A percentile compares a stretch with the other conserved stretches of the same genome.
These are phyloP conservation scores for Rosellinia necatrix DNA, from an alignment of 2,329 filamentous ascomycete genomes.

Conservation along the genomic window DNA sequence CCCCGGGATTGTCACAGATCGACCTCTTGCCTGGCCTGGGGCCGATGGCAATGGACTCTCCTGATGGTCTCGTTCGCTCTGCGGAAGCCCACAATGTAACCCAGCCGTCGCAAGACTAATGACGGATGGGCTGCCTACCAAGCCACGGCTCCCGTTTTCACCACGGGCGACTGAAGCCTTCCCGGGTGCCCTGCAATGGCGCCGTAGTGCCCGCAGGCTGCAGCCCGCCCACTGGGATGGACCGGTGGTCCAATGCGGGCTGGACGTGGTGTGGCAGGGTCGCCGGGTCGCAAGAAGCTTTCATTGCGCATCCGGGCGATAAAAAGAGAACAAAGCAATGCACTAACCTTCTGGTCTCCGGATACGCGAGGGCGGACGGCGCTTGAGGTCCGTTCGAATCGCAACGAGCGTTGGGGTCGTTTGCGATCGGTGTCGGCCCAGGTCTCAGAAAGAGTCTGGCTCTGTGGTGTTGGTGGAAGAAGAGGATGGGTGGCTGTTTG, in stretches of 20 bases:
- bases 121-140: slow-evolving; percentile 9
- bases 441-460: slow-evolving; percentile 26
- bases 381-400: not conserved
- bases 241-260: not conserved
- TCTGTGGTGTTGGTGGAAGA: slow-evolving; percentile 14
- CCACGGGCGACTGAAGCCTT: not conserved
- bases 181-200: slow-evolving; percentile 5
- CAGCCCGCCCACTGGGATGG: not conserved
- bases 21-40: not conserved
- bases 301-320: slow-evolving; percentile 18
- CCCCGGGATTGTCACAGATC: slow-evolving; percentile 12
- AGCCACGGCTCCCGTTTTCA: slow-evolving; percentile 9
- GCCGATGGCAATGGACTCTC: slow-evolving; percentile 9
- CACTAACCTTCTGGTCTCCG: slow-evolving; percentile 16
- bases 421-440: slow-evolving; percentile 21
- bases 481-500: slow-evolving; percentile 14
- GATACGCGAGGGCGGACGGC: not conserved
- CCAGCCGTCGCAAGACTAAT: slow-evolving; percentile 3
- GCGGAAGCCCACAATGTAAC: slow-evolving; percentile 17
- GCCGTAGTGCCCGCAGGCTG: slow-evolving; percentile 13
- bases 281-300: slow-evolving; percentile 20
- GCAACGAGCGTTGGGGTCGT: slow-evolving; percentile 2
- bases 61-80: slow-evolving; percentile 20
- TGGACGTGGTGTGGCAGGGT: not conserved
- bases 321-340: not conserved